Base-by-base conservation (phyloP, 2,329 filamentous ascomycete species). In the Fusarium tuaranense region DNA sequence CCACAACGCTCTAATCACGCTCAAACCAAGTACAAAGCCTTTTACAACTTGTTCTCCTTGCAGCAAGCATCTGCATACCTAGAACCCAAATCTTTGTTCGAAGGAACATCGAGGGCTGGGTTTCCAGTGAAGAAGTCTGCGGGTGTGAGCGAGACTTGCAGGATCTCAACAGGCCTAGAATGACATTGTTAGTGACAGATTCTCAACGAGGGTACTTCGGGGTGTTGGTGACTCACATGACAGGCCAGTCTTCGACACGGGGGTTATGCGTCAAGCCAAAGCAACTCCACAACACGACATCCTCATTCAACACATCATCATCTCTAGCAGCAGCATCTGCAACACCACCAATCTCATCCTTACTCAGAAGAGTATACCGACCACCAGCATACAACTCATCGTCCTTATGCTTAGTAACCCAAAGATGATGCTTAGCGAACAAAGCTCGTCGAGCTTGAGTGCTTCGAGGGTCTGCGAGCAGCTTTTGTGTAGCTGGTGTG, bases 211-310 rank as follows among this genome's bases (percentile, higher is more conserved):
- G 18, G 25, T n/a, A 30, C 1, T 34, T 13, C 41, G 20, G 18
- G 16, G 48, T 1, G 9, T 53, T 34, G 5, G 6, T 22, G 18
- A 44, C 85, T 83, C 69, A 86, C 91, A 93, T 93, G 30, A 93
- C 89, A 0, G 91, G 91, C 84, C 92, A 93, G 77, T 93, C 92
- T 77, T 93, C 92, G 12, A 89, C 86, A 2, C 91, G 84, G 0
- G 91, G 91, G 39, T 92, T 89, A 73, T 93, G 91, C 32, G 91
- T 93, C 16, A 92, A 86, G n/a, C 91, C 85, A 77, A 87, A 87
- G 13, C 88, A 86, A 8, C 88, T 85, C 88, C 89, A 91, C 5
- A 91, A 80, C 0, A 91, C 89, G 32, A 90, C 84, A 58, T 90
- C 87, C 22, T 86, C 83, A 62, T 92, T 65, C 38, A 81, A 68